Conservation (phyloP, 345 rosid genomes). For the Salix viminalis region DNA sequence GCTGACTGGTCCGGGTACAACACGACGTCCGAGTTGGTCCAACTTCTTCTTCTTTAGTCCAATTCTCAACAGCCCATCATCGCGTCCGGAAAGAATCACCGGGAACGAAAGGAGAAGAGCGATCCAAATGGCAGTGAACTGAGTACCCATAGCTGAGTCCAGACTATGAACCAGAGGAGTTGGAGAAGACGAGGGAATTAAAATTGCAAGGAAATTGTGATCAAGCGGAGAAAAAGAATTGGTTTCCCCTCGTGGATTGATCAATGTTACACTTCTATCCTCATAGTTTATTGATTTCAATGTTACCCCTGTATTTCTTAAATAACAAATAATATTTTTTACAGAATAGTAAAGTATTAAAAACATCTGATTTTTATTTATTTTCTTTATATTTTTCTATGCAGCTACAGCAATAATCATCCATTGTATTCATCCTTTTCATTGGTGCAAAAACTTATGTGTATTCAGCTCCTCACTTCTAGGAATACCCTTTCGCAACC, state of each 20-base stretch:
- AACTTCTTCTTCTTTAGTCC: conserved; percentile 21
- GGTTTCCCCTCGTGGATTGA: neutral
- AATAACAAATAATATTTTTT: too few relatives aligned
- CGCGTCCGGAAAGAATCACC: neutral
- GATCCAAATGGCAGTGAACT: conserved; percentile 19
- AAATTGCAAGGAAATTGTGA: neutral
- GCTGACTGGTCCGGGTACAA: neutral
- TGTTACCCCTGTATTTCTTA: neutral
- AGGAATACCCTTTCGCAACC: too few relatives aligned
- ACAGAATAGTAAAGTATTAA: too few relatives aligned
- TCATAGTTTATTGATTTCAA: neutral
- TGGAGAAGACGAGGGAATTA: too few relatives aligned
- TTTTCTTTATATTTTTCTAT: too few relatives aligned
- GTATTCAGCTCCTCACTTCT: too few relatives aligned
- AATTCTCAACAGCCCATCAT: conserved; percentile 19
- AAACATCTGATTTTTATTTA: too few relatives aligned
- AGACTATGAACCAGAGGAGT: neutral
- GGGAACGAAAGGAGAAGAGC: conserved; percentile 31
- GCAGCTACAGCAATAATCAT: too few relatives aligned
- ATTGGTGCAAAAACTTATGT: too few relatives aligned
- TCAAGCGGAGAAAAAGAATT: neutral
- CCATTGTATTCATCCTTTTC: too few relatives aligned
- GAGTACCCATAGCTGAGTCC: conserved; percentile 30
- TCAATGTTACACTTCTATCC: neutral
- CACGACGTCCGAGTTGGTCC: conserved; percentile 3